Evolutionary conservation across 306 rosid species (phyloP).

Genomic region (Comarum palustre): DNA sequence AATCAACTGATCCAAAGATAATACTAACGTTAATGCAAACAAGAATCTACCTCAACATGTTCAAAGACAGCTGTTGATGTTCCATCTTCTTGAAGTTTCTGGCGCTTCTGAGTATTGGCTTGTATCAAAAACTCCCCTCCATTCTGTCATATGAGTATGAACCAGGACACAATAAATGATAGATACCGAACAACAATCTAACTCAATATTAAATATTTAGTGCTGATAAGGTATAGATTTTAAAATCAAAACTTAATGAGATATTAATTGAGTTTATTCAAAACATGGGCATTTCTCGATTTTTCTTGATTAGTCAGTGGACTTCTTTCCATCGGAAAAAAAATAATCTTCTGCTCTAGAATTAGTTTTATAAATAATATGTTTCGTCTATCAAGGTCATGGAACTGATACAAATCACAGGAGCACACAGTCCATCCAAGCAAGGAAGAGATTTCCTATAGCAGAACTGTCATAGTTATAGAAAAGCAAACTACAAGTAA

Average conservation of each 20-base stretch:
- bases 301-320: not conserved
- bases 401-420: not conserved
- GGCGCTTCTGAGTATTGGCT: conserved; percentile 86
- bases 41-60: conserved; percentile 62
- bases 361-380: not conserved
- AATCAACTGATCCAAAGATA: conserved; percentile 11
- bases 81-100: conserved; percentile 49
- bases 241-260: not conserved
- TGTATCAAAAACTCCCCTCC: conserved; percentile 78
- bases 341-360: not conserved
- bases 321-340: not conserved
- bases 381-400: not conserved
- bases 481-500: not conserved
- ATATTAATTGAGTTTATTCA: not conserved
- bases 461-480: not conserved
- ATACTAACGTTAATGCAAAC: conserved; percentile 17
- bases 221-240: not conserved
- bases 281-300: not conserved
- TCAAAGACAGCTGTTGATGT: conserved; percentile 43
- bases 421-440: not conserved
- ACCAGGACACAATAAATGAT: not conserved
- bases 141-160: conserved; percentile 32
- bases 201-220: not conserved
- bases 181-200: not conserved
- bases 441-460: not conserved